A percentile compares a stretch with the other conserved stretches of the same genome.
Evolutionary conservation across 2,329 filamentous ascomycete species (phyloP).

Genomic region (Aspergillus fumigatiaffinis): DNA sequence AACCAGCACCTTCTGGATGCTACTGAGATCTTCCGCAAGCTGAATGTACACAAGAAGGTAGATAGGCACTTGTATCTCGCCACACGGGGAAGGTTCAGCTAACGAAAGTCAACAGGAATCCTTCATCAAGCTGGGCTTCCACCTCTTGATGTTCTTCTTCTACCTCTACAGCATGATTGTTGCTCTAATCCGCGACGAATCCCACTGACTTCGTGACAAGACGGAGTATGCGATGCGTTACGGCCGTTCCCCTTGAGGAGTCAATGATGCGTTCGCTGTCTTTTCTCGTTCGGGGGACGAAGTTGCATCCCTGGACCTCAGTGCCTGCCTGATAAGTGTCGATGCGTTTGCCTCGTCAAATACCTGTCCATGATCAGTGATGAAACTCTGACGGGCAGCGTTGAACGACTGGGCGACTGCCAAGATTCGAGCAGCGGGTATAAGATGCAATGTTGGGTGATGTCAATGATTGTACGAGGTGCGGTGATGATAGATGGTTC

Average conservation of each 20-base stretch:
- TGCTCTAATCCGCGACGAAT: constrained; percentile 92
- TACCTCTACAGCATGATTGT: constrained; percentile 99
- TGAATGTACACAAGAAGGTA: constrained; percentile 99
- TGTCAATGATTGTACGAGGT: neutral
- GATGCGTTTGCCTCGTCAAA: neutral
- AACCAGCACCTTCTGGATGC: constrained; percentile 96
- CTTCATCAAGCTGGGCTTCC: constrained; percentile 98
- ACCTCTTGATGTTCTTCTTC: constrained; percentile 99
- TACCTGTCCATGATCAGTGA: neutral
- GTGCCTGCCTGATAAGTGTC: neutral
- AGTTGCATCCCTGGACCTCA: neutral
- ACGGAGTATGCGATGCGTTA: constrained; percentile 39
- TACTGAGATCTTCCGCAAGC: constrained; percentile 98
- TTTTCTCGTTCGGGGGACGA: constrained; percentile 2
- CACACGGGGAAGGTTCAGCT: constrained; percentile 4
- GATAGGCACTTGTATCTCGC: constrained; percentile 13
- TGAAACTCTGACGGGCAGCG: neutral
- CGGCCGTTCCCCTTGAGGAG: constrained; percentile 20
- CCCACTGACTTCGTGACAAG: constrained; percentile 59
- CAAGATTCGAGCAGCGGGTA: neutral
- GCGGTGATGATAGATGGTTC: neutral
- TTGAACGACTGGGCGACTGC: neutral
- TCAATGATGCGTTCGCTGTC: constrained; percentile 3
- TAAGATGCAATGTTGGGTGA: neutral
- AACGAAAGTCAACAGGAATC: constrained; percentile 65